Evolutionary conservation across 2,329 filamentous ascomycete species (phyloP).

Genomic region (Fusarium proliferatum): DNA sequence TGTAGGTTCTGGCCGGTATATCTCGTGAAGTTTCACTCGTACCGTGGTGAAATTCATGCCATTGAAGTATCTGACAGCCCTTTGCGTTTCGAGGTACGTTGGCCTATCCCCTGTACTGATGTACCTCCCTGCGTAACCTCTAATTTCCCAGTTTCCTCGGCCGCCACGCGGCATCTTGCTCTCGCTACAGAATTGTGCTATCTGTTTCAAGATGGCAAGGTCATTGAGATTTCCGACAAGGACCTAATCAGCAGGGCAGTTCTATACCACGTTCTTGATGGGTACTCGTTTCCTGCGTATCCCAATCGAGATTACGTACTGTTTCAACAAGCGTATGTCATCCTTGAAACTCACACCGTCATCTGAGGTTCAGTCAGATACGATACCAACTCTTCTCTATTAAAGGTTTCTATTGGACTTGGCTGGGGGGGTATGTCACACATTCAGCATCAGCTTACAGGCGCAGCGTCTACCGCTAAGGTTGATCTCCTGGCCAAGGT

Average conservation of each 20-base stretch:
- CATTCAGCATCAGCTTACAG: background rate
- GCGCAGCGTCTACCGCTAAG: background rate
- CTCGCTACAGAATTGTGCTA: background rate
- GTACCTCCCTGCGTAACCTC: background rate
- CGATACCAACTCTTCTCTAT: rapidly evolving
- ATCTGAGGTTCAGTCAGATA: background rate
- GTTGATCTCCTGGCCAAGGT: background rate
- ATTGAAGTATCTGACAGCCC: background rate
- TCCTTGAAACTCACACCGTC: background rate
- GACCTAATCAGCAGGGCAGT: background rate
- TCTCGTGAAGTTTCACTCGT: background rate
- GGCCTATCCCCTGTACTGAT: too few species aligned
- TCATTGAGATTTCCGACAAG: background rate
- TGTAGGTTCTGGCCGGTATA: background rate
- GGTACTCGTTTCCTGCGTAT: background rate
- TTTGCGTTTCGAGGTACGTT: background rate
- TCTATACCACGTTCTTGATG: background rate
- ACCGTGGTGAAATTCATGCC: background rate
- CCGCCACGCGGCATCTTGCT: background rate
- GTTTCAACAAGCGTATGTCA: background rate
- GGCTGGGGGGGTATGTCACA: background rate
- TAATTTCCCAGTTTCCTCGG: background rate
- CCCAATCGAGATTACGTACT: background rate
- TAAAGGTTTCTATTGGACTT: background rate
- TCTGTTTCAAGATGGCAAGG: background rate